Evolutionary conservation across 2,329 filamentous ascomycete species (phyloP), one percentile per base, ranked within the genome.

Genomic region (Ophiostoma australiae): DNA sequence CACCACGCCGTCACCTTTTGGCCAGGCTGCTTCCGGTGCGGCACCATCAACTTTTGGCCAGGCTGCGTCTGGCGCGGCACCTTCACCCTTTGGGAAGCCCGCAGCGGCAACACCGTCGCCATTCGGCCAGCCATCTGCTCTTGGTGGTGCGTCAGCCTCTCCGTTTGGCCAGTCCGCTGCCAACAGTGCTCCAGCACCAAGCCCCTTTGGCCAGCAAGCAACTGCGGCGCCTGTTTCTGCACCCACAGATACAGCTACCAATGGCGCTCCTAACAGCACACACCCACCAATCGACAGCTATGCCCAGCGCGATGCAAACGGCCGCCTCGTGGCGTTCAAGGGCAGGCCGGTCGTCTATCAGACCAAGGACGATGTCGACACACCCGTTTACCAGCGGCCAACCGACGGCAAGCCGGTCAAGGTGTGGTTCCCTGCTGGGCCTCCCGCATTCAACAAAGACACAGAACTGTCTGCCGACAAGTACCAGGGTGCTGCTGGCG

Each of bases 351-450:
- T 80, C 1, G 35, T 52, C 0, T 80, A 79, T 72, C 77, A 81
- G 33, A 7, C 6, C 1, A 82, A 84, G 63, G 81, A 81, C 3
- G 76, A 76, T 31, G 78, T 77, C 78, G 69, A 80, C 74, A 78
- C 76, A 73, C 69, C 73, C 20, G 63, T 48, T 20, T 35, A 74
- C 0, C 41, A 8, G 23, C 61, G 68, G 7, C 61, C 58, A 17
- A 20, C 65, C 1, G 69, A 71, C 17, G 73, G 74, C 52, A 80
- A 74, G 73, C 78, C 73, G 71, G 87, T 81, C 69, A 88, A 86
- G 74, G 89, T 94, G 68, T 91, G 90, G 85, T 93, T 91, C 77
- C 90, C 91, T 0, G 82, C 89, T 66, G 92, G 91, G 0, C 84
- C 90, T 31, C 91, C 90, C 0, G 78, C 79, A 7, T 88, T 88